These are phyloP conservation scores for Saccharum officinarum DNA, from an alignment of 176 grass and related monocot species.

Conservation along the genomic window DNA sequence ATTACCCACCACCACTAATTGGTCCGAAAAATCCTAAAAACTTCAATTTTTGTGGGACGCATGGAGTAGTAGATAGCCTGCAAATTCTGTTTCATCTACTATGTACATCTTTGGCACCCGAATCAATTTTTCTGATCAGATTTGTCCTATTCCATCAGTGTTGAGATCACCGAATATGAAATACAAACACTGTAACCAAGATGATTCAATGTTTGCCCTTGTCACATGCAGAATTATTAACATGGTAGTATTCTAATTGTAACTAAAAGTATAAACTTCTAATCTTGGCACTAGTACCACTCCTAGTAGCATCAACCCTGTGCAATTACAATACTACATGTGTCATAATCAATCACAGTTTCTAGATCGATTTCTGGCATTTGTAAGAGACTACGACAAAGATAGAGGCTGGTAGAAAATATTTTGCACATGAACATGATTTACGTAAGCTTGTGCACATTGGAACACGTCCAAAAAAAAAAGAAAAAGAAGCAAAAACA, in stretches of 20 bases:
- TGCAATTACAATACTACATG: neutral
- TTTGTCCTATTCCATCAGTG: conserved; percentile 21
- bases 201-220: neutral
- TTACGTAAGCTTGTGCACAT: neutral
- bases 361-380: conserved; percentile 5
- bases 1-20: neutral
- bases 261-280: neutral
- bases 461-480: neutral
- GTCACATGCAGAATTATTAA: neutral
- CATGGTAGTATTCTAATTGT: neutral
- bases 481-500: neutral
- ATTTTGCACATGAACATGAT: conserved; percentile 10
- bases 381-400: neutral
- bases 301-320: neutral
- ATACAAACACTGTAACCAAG: conserved; percentile 11
- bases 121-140: neutral
- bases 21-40: neutral
- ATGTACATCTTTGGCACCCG: neutral
- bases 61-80: neutral
- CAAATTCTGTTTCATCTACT: neutral
- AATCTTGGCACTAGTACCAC: conserved; percentile 8
- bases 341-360: neutral
- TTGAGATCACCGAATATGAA: neutral
- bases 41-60: neutral
- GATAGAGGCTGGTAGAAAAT: conserved; percentile 8